Conservation (phyloP, 176 grass and related monocot species). For the Poa pratensis region DNA sequence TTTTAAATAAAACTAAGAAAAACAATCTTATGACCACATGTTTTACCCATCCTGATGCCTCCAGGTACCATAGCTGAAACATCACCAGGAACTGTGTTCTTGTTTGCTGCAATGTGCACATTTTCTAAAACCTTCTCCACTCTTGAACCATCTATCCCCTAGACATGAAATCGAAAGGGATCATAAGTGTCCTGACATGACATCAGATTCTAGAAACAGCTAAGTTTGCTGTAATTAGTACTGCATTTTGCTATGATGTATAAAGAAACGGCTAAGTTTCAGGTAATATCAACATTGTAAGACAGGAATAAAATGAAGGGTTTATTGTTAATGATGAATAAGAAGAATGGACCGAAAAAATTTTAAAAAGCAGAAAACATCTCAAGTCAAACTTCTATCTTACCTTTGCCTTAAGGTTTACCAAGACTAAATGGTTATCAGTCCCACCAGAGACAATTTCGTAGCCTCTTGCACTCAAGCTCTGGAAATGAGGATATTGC, state of each 20-base stretch:
- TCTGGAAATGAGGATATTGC: conserved; percentile 60
- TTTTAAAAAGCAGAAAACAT: background rate
- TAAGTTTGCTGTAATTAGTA: conserved; percentile 15
- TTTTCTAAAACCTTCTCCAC: conserved; percentile 95
- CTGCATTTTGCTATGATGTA: conserved; percentile 24
- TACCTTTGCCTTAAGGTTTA: conserved; percentile 98
- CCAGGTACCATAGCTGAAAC: conserved; percentile 99
- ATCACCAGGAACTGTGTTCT: conserved; percentile 99
- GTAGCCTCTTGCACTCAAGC: conserved; percentile 74
- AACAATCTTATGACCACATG: conserved; percentile 9
- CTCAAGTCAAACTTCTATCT: conserved; percentile 31
- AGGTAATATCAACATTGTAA: background rate
- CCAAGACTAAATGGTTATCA: conserved; percentile 98
- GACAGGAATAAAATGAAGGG: background rate
- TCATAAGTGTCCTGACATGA: conserved; percentile 18
- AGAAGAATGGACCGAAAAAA: background rate
- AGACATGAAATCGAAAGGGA: conserved; percentile 32
- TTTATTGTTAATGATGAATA: conserved; percentile 9
- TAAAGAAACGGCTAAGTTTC: conserved; percentile 22
- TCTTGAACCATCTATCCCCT: conserved; percentile 98
- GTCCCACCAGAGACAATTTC: conserved; percentile 98
- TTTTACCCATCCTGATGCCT: conserved; percentile 99
- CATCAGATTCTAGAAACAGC: conserved; percentile 25
- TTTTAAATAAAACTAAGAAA: background rate
- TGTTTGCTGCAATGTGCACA: conserved; percentile 98